Evolutionary conservation across 495 filamentous ascomycete species (phyloP).

Genomic region (Xylaria longipes): DNA sequence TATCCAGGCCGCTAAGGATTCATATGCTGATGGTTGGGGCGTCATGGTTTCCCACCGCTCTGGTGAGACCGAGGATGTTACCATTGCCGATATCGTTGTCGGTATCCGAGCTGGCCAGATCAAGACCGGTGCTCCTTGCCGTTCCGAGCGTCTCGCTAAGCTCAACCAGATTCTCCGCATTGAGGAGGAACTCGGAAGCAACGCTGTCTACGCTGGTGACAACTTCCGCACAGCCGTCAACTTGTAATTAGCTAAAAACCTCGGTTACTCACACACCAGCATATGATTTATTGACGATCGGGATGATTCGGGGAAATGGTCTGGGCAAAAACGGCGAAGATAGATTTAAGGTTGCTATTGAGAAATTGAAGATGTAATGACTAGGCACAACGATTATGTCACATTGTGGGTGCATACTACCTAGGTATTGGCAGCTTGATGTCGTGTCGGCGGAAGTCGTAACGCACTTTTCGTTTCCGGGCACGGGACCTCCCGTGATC

Average conservation of each 20-base stretch:
- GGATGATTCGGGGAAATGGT: constrained; percentile 38
- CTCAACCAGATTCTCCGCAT: constrained; percentile 99
- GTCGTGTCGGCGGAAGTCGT: constrained; percentile 13
- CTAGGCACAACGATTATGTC: neutral
- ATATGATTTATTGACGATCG: constrained; percentile 37
- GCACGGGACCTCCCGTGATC: constrained; percentile 11
- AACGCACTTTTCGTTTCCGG: neutral
- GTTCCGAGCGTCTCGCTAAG: constrained; percentile 98
- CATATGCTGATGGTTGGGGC: constrained; percentile 95
- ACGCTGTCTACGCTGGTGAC: constrained; percentile 87
- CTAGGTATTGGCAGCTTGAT: neutral
- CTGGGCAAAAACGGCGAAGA: constrained; percentile 40
- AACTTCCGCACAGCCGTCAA: constrained; percentile 91
- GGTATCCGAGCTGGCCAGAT: constrained; percentile 96
- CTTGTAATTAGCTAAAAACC: constrained; percentile 62
- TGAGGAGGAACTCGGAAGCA: constrained; percentile 95
- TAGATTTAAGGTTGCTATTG: constrained; percentile 36
- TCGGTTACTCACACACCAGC: constrained; percentile 19
- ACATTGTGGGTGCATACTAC: constrained; percentile 7
- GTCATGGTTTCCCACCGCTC: constrained; percentile 99
- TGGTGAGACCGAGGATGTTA: constrained; percentile 99
- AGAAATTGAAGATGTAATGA: constrained; percentile 28
- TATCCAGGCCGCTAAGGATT: constrained; percentile 99
- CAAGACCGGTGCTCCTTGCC: constrained; percentile 96
- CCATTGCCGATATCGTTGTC: constrained; percentile 96